Evolutionary conservation across 2,329 filamentous ascomycete species (phyloP), one percentile per base, ranked within the genome.

Genomic region (Neonectria hederae): DNA sequence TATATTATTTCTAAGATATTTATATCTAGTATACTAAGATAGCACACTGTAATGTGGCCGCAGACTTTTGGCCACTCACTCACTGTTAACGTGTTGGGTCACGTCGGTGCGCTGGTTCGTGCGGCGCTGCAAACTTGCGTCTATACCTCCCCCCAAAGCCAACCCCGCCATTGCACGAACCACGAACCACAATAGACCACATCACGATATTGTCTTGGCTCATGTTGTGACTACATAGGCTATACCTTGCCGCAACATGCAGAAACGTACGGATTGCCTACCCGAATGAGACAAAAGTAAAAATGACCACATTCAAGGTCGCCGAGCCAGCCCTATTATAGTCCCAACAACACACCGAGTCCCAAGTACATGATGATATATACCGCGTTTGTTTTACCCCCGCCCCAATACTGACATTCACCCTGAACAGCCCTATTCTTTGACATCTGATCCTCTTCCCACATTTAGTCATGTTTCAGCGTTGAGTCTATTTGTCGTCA

Each of bases 171-270:
- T 49, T 30, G 40, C 32, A 26, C 42, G 55, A 63, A 51, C 54
- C 55, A 59, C 51, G 43, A 38, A 19, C 22, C 17, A 40, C 14
- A 62, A 56, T 14, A 32, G 45, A 46, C 54, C 59, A 53, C 52
- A 59, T 59, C 61, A 59, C 55, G 61, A 52, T 51, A 63, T 59
- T 54, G 45, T 26, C 21, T 54, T 59, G 42, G 51, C 35, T 59
- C 46, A 54, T 63, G 51, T 58, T 55, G 43, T 51, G 43, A 59
- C 55, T 58, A 22, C 42, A n/a, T n/a, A n/a, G n/a, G n/a, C 53
- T 8, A 17, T 26, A 32, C 32, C 19, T 49, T 30, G 21, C 40
- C 30, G 7, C 38, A 4, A 22, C 17, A 26, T 48, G 42, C 49
- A 48, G 38, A 54, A 54, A 21, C 28, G 8, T 46, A 30, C 38